Evolutionary conservation across 345 rosid species (phyloP), one percentile per base, ranked within the genome.

Genomic region (Hevea brasiliensis): DNA sequence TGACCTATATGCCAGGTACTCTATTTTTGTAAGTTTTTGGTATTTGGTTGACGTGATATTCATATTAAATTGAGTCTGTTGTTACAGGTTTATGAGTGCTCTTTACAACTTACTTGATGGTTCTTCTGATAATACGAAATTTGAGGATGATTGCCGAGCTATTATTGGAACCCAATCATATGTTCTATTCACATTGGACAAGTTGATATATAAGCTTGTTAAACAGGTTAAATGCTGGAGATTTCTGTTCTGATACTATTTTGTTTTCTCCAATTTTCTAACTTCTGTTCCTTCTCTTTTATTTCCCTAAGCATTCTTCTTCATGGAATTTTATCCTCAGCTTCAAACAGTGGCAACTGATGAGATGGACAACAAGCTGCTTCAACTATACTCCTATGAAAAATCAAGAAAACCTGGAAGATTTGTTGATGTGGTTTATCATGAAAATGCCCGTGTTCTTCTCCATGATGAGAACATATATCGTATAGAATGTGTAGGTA

Each of bases 111-210:
- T 95, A 62, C 90, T 95, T 23, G 97, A 93, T 79, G 99, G 99
- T 53, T 87, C 97, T 71, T 93, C 97, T 65, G 97, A 92, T 76
- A 95, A 90, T 78, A 78, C 93, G 0, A 95, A 93, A 84, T 95
- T 93, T 71, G 99, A 95, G 86, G 98, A 95, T 74, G 99, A 95
- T 32, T 95, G 99, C 69, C 93, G 97, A 32, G 92, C 96, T 81
- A 91, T 93, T 59, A 90, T 95, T 56, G 99, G 99, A 65, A 92
- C 98, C 2, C 99, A 91, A 80, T 95, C 99, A 40, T 95, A 95
- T 71, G 82, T 95, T 48, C 87, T 95, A 9, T 95, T 95, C 85
- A 95, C 99, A 55, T 79, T 95, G 85, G 98, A 95, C 82, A 95
- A 95, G 78, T 83, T 95, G 80, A 90, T 95, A 59, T 89, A 85